Percentiles rank a stretch among this genome's conserved stretches.
Conservation (phyloP, 768 basidiomycete species). For the Tephrocybe sp. region DNA sequence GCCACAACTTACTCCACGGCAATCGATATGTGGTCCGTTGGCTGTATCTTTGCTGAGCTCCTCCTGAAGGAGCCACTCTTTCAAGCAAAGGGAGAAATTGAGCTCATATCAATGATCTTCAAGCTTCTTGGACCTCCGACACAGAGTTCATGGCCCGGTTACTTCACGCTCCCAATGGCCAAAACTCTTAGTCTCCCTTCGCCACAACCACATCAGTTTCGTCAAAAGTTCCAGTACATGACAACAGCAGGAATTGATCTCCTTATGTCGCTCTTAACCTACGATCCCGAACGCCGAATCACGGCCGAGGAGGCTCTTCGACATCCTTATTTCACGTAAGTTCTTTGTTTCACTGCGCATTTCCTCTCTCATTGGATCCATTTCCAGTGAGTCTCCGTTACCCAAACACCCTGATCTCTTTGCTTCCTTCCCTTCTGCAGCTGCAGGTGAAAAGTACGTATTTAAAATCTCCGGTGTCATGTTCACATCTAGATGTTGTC, state of each 20-base stretch:
- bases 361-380: neutral
- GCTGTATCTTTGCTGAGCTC: conserved; percentile 97
- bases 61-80: conserved; percentile 96
- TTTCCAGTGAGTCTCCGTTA: conserved; percentile 86
- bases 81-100: conserved; percentile 93
- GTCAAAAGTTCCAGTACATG: conserved; percentile 85
- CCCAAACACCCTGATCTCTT: conserved; percentile 98
- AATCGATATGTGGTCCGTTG: conserved; percentile 98
- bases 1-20: conserved; percentile 93
- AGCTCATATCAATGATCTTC: conserved; percentile 92
- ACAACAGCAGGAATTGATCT: conserved; percentile 84
- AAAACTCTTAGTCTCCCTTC: conserved; percentile 78
- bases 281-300: conserved; percentile 86
- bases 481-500: conserved; percentile 9
- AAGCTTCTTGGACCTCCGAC: conserved; percentile 95
- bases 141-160: conserved; percentile 83
- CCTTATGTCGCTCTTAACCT: conserved; percentile 76
- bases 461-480: neutral
- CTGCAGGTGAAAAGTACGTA: conserved; percentile 91
- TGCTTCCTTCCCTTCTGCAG: conserved; percentile 92
- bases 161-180: conserved; percentile 72
- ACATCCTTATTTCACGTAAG: conserved; percentile 91
- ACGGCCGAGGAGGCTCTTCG: conserved; percentile 86
- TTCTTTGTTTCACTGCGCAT: neutral
- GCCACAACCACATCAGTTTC: conserved; percentile 72